Base-by-base conservation (phyloP, 768 basidiomycete species). In the Amanita inopinata region DNA sequence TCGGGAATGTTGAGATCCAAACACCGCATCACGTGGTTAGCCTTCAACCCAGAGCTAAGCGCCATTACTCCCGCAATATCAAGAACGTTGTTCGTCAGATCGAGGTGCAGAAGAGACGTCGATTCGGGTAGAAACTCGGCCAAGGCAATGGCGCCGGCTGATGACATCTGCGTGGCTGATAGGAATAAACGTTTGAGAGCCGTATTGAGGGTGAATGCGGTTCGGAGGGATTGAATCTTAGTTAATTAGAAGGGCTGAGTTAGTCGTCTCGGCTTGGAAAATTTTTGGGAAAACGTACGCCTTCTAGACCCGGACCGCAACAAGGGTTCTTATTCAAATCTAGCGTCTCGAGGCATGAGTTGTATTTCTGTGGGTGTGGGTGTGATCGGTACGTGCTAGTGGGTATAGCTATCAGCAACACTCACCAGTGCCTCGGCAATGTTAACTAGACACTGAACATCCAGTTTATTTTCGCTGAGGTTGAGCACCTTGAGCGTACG, bases 341-440 rank as follows among this genome's bases (percentile, higher is more conserved):
- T 1, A 99, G 73, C 1, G 93, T 98, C 60, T 99, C 96, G 15
- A 99, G 66, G 40, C 80, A 78, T 2, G 85, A 76, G 54, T 99
- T 99, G 56, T 94, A 96, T 81, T 96, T 97, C 84, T 94, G 28
- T n/a, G n/a, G n/a, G n/a, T n/a, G n/a, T n/a, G n/a, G n/a, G n/a
- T n/a, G n/a, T n/a, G n/a, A n/a, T n/a, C n/a, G n/a, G n/a, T n/a
- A n/a, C n/a, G n/a, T n/a, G n/a, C n/a, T n/a, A n/a, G n/a, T n/a
- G n/a, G n/a, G n/a, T n/a, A n/a, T n/a, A 33, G 10, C 37, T 31
- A n/a, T n/a, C n/a, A 18, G 45, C 19, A 15, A 27, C 36, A 66
- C 80, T 51, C 45, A 93, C 91, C 57, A 99, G 60, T 1, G 92
- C 85, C 60, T 99, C 94, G 0, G 91, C 92, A 10, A 99, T 70